Conservation (phyloP, 805 yeast species). For the Starmerella cellae region DNA sequence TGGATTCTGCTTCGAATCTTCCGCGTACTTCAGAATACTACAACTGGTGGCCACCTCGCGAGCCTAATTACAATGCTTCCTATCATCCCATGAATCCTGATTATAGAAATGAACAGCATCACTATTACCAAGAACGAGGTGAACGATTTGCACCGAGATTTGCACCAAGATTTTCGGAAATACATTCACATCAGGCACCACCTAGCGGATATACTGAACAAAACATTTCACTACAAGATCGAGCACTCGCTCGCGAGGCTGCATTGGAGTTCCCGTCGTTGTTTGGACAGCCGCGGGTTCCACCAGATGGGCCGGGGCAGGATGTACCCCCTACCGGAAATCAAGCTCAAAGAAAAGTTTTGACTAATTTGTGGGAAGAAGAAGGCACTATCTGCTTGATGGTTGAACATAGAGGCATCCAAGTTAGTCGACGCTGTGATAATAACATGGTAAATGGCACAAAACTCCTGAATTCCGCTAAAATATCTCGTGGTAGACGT, state of each 20-base stretch:
- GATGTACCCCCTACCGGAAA: neutral
- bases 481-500: constrained; percentile 20
- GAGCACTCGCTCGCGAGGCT: constrained; percentile 1
- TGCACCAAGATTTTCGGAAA: no score
- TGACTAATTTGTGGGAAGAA: constrained; percentile 19
- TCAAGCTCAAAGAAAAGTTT: neutral
- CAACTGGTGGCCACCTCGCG: no score
- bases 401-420: constrained; percentile 12
- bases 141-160: no score
- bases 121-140: no score
- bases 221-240: neutral
- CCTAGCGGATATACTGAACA: no score
- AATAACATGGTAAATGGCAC: constrained; percentile 25
- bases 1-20: no score
- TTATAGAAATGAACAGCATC: neutral
- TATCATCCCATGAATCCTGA: neutral
- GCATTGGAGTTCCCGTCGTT: constrained; percentile 12
- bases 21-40: no score
- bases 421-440: constrained; percentile 20
- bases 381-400: constrained; percentile 20
- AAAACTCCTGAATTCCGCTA: constrained; percentile 20
- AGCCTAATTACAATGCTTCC: no score
- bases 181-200: no score
- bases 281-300: constrained; percentile 1
- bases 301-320: constrained; percentile 11